Evolutionary conservation across 352 stramenopile species (phyloP).

Genomic region (Pythium sukuiense): DNA sequence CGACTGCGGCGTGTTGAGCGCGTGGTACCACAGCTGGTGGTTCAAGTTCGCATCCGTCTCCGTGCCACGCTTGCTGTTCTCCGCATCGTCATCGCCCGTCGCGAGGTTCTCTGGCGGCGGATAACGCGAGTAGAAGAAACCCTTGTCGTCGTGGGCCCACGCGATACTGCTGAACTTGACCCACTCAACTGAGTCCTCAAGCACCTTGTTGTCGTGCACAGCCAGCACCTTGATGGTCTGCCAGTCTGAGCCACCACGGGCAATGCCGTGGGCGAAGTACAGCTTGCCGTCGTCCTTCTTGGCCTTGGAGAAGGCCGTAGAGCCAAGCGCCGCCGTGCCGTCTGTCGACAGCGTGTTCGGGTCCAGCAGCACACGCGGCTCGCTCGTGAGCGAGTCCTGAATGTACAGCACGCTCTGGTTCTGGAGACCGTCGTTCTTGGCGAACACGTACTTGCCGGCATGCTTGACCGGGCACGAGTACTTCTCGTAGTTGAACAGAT

Average conservation of each 20-base stretch:
- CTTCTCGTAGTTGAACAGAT: conserved; percentile 91
- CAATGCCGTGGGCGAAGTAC: conserved; percentile 83
- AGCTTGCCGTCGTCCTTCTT: conserved; percentile 68
- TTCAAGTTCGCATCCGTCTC: conserved; percentile 79
- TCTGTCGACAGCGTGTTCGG: conserved; percentile 74
- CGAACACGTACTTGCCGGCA: conserved; percentile 80
- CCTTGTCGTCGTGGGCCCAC: conserved; percentile 82
- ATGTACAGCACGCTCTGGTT: conserved; percentile 90
- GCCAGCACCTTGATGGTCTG: conserved; percentile 85
- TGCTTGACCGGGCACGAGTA: conserved; percentile 75
- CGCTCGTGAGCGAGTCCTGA: conserved; percentile 62
- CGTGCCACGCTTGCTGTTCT: conserved; percentile 62
- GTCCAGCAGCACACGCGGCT: conserved; percentile 78
- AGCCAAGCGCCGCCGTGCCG: conserved; percentile 71
- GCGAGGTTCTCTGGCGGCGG: conserved; percentile 62
- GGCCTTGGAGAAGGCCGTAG: conserved; percentile 68
- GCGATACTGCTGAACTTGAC: conserved; percentile 87
- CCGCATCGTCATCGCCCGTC: conserved; percentile 39
- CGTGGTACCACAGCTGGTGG: conserved; percentile 84
- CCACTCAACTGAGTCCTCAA: conserved; percentile 84
- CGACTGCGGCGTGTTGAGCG: conserved; percentile 60
- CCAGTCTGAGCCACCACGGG: conserved; percentile 83
- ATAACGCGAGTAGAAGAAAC: conserved; percentile 88
- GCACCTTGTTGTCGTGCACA: conserved; percentile 60
- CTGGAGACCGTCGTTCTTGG: conserved; percentile 87